phyloP scores from a whole-genome alignment of 2,329 filamentous ascomycete species.

The Chalara sp. region DNA sequence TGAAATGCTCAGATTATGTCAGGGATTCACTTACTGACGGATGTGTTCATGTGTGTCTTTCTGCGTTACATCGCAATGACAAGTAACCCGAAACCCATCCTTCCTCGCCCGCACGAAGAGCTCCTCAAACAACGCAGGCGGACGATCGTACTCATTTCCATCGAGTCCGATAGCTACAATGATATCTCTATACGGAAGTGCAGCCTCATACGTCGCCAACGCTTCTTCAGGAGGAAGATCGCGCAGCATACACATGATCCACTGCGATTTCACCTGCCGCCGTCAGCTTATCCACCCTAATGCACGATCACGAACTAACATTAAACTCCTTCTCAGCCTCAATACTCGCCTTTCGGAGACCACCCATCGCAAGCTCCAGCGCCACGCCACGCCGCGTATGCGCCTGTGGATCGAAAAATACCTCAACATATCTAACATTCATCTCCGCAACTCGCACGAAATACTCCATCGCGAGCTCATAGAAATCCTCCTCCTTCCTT shows the following conservation, averaged over 20 bases:
- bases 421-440: neutral
- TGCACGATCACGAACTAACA: neutral
- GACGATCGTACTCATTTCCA: constrained; percentile 47
- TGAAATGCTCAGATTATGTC: too few species aligned
- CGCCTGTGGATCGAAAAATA: neutral
- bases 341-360: neutral
- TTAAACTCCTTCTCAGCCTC: neutral
- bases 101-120: constrained; percentile 47
- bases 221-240: constrained; percentile 56
- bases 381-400: neutral
- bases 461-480: constrained; percentile 62
- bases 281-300: neutral
- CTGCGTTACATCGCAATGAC: constrained; percentile 57
- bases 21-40: constrained; percentile 12
- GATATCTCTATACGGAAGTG: constrained; percentile 16
- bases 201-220: constrained; percentile 34
- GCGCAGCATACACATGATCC: constrained; percentile 65
- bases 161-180: constrained; percentile 57
- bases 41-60: constrained; percentile 63
- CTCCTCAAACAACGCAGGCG: constrained; percentile 49
- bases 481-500: constrained; percentile 55
- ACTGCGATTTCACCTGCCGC: constrained; percentile 33
- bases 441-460: constrained; percentile 33
- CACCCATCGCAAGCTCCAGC: neutral
- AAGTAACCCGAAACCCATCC: constrained; percentile 51